Conservation (phyloP, 1,139 yeast species). For the Yamadazyma conglobata region DNA sequence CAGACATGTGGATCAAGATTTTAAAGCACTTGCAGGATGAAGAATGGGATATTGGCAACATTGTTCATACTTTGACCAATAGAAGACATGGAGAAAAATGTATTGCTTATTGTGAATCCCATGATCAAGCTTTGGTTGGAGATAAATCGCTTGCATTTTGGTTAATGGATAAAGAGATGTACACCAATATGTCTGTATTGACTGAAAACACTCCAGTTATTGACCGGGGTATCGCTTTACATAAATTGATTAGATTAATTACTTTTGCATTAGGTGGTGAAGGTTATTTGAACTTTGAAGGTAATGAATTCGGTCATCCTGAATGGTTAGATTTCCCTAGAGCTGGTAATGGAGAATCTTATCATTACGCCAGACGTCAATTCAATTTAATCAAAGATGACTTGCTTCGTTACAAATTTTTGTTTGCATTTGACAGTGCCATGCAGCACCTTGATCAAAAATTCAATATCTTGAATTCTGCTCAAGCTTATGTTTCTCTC, state of each 20-base stretch:
- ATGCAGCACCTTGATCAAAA: slow-evolving; percentile 74
- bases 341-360: slow-evolving; percentile 80
- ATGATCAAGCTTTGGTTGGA: slow-evolving; percentile 96
- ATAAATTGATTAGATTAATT: slow-evolving; percentile 81
- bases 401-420: slow-evolving; percentile 70
- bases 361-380: slow-evolving; percentile 93
- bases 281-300: slow-evolving; percentile 93
- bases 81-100: slow-evolving; percentile 88
- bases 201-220: slow-evolving; percentile 71
- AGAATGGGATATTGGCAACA: slow-evolving; percentile 85
- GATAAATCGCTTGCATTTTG: slow-evolving; percentile 96
- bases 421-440: slow-evolving; percentile 76
- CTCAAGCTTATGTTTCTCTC: slow-evolving; percentile 82
- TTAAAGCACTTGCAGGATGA: slow-evolving; percentile 82
- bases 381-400: slow-evolving; percentile 82
- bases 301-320: slow-evolving; percentile 98
- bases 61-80: slow-evolving; percentile 79
- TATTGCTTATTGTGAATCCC: slow-evolving; percentile 91
- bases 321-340: slow-evolving; percentile 99
- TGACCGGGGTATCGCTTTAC: slow-evolving; percentile 87
- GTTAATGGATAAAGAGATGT: slow-evolving; percentile 99
- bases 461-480: slow-evolving; percentile 70
- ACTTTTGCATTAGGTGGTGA: slow-evolving; percentile 94
- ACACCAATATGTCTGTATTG: slow-evolving; percentile 85
- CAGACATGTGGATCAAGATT: slow-evolving; percentile 98